Conservation (phyloP, 148 eudicot species). For the Rhododendron kiyosumense region DNA sequence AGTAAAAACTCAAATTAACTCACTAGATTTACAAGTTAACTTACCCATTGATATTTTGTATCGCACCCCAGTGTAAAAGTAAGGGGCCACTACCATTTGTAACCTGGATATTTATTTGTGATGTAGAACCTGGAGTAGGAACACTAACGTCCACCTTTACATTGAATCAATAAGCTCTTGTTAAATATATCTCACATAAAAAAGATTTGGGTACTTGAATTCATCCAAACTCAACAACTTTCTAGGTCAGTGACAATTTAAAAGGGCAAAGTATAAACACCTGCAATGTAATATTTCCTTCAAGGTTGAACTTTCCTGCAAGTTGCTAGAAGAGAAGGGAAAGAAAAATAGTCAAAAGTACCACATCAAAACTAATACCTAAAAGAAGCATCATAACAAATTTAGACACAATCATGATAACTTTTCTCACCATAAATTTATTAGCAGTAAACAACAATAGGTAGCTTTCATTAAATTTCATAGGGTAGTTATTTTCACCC, state of each 20-base stretch:
- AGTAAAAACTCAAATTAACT: neutral
- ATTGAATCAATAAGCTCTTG: constrained; percentile 15
- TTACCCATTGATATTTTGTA: constrained; percentile 55
- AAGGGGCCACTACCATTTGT: constrained; percentile 52
- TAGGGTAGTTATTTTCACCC: neutral
- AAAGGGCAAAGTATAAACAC: constrained; percentile 30
- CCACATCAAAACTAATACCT: constrained; percentile 8
- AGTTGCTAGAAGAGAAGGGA: constrained; percentile 36
- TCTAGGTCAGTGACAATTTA: neutral
- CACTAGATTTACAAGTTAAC: constrained; percentile 5
- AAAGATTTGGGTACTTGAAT: neutral
- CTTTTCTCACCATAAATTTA: neutral
- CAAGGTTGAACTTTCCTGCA: constrained; percentile 67
- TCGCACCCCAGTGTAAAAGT: constrained; percentile 84
- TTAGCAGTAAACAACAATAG: neutral
- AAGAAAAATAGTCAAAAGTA: constrained; percentile 1
- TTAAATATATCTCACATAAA: neutral
- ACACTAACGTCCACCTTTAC: constrained; percentile 59
- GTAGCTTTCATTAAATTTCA: neutral
- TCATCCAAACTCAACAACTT: constrained; percentile 1
- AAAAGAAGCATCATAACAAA: neutral
- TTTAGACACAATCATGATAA: neutral
- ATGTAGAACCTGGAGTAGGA: constrained; percentile 47
- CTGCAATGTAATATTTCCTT: constrained; percentile 74
- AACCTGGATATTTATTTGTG: constrained; percentile 54